Base-by-base conservation (phyloP, 495 filamentous ascomycete genomes). In the Trichoderma reesei region DNA sequence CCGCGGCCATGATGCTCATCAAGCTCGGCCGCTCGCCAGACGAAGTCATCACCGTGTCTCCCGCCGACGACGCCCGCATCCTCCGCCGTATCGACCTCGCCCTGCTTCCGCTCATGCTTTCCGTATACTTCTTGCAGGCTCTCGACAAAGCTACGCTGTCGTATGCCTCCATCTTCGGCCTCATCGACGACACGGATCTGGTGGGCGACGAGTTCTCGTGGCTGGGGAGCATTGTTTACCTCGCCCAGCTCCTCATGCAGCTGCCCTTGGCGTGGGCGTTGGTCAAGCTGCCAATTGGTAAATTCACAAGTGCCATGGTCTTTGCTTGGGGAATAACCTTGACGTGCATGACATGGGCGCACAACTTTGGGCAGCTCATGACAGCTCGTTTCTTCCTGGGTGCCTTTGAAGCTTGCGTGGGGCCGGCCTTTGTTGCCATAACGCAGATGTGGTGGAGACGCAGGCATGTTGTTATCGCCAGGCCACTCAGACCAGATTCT, bases 361-460 rank as follows among this genome's bases (percentile, higher is more conserved):
- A 72, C 8, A 74, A 71, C 67, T 82, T 82, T 64, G 61, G 70
- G 1, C 76, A 76, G 16, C 72, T 83, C 16, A 71, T 84, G 44
- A 74, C 69, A 9, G 59, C 75, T 34, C 72, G 76, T n/a, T 78
- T 78, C 64, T 41, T 76, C 16, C 69, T 82, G 18, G 71, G 75
- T 20, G 68, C 72, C 3, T 79, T 79, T 65, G 73, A 78, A 67
- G 72, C 77, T 34, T 73, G 76, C 71, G 74, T 77, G 66, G 79
- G 79, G 7, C 81, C 80, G 4, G 72, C 73, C 20, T 80, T 76
- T 62, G 73, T 83, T 13, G 79, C 79, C 8, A 73, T 82, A n/a
- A 79, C 79, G 31, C 80, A 82, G 71, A 82, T 82, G 80, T 83
- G 80, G 80, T 83, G 79, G 71, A 71, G 79, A 41, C 76, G 81